phyloP scores from a whole-genome alignment of 2,329 filamentous ascomycete species.

The Stemphylium vesicarium region DNA sequence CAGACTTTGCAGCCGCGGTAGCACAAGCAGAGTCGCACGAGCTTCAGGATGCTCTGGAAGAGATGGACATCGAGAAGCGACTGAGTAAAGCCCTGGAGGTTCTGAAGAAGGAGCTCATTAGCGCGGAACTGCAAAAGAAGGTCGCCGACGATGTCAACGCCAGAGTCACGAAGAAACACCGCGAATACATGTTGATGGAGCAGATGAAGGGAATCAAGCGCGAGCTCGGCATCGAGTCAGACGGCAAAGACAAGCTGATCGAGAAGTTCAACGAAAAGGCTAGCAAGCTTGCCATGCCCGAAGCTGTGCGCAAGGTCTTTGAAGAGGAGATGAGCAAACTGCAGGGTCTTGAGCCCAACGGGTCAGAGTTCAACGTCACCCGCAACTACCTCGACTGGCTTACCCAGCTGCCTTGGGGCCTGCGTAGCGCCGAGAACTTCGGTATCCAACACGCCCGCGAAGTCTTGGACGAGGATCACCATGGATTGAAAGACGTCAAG shows the following conservation, averaged over 20 bases:
- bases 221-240: slow-evolving; percentile 94
- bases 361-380: slow-evolving; percentile 98
- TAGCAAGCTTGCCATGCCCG: slow-evolving; percentile 92
- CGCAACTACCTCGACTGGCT: slow-evolving; percentile 98
- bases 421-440: slow-evolving; percentile 95
- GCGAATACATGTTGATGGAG: slow-evolving; percentile 98
- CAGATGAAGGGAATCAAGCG: slow-evolving; percentile 99
- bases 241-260: slow-evolving; percentile 97
- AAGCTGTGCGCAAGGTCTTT: slow-evolving; percentile 95
- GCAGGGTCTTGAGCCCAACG: slow-evolving; percentile 90
- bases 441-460: slow-evolving; percentile 88
- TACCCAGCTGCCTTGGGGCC: slow-evolving; percentile 97
- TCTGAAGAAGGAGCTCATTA: slow-evolving; percentile 98
- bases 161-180: slow-evolving; percentile 95
- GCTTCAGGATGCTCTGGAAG: slow-evolving; percentile 87
- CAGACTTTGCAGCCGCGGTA: slow-evolving; percentile 95
- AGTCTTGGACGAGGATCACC: slow-evolving; percentile 94
- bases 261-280: slow-evolving; percentile 98
- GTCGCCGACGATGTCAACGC: slow-evolving; percentile 97
- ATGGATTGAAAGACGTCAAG: slow-evolving; percentile 97
- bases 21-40: slow-evolving; percentile 85
- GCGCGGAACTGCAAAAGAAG: slow-evolving; percentile 94
- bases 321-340: slow-evolving; percentile 98
- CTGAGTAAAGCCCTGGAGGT: slow-evolving; percentile 90
- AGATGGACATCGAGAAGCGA: slow-evolving; percentile 88